Evolutionary conservation across 2,329 filamentous ascomycete species (phyloP).

Genomic region (Colletotrichum costaricense): DNA sequence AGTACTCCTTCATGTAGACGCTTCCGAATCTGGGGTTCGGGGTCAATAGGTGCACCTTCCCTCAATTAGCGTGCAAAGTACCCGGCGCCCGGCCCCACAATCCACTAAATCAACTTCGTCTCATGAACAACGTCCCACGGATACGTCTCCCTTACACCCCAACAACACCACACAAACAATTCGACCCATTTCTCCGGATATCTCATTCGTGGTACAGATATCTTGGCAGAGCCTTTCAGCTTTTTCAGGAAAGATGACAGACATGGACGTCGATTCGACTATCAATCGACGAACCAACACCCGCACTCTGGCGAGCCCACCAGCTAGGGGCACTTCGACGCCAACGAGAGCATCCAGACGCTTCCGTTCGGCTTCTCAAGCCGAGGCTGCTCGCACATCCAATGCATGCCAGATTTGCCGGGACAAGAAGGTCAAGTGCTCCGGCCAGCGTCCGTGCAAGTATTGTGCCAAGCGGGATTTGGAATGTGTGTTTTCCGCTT

Average conservation of each 20-base stretch:
- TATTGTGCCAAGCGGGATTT: conserved; percentile 27
- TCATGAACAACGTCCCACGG: not conserved
- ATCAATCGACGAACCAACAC: not conserved
- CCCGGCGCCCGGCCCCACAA: too few species aligned
- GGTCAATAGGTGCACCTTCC: too few species aligned
- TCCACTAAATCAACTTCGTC: too few species aligned
- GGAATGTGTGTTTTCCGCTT: conserved; percentile 10
- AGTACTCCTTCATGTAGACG: too few species aligned
- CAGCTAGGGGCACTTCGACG: not conserved
- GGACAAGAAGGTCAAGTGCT: conserved; percentile 33
- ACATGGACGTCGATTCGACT: not conserved
- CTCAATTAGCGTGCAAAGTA: too few species aligned
- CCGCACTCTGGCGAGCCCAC: not conserved
- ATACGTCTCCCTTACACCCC: conserved; percentile 16
- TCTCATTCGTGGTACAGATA: not conserved
- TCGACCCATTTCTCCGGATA: not conserved
- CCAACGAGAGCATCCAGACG: not conserved
- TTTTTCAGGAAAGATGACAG: not conserved
- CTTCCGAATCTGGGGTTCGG: too few species aligned
- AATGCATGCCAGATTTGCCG: conserved; percentile 23
- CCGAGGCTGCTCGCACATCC: conserved; percentile 19
- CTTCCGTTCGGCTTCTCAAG: conserved; percentile 23
- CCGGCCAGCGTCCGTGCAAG: conserved; percentile 23
- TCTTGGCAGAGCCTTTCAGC: not conserved
- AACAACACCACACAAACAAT: not conserved